phyloP scores from a whole-genome alignment of 2,329 filamentous ascomycete species.

The Cladosporium colombiae region DNA sequence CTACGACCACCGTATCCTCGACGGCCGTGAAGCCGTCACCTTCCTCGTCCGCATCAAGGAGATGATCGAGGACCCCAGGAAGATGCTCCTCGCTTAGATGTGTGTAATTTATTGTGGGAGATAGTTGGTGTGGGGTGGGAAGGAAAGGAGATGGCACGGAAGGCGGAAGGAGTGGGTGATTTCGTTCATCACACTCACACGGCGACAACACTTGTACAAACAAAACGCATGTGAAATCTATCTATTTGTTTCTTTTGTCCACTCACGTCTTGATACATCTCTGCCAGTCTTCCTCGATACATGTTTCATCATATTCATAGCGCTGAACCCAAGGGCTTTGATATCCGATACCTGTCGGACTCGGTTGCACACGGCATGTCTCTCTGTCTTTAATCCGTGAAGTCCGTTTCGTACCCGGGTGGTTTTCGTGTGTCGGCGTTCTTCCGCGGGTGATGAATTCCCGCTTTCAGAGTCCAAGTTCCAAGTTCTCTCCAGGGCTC shows the following conservation, averaged over 20 bases:
- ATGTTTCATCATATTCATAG: not conserved
- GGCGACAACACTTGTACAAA: constrained; percentile 7
- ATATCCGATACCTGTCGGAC: not conserved
- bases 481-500: not conserved
- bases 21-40: constrained; percentile 91
- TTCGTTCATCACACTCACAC: not conserved
- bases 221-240: not conserved
- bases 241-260: constrained; percentile 4
- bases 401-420: not conserved
- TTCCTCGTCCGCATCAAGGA: constrained; percentile 98
- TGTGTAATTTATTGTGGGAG: not conserved
- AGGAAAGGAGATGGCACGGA: not conserved
- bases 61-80: constrained; percentile 90
- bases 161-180: not conserved
- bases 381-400: not conserved
- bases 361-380: not conserved
- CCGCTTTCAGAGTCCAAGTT: not conserved
- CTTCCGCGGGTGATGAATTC: not conserved
- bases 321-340: not conserved
- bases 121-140: not conserved
- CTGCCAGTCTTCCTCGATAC: too few species aligned
- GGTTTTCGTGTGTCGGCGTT: not conserved
- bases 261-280: not conserved
- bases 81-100: constrained; percentile 70
- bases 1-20: constrained; percentile 93